Base-by-base conservation (phyloP, 192 early-diverging fungal species). In the Pilaira anomala region DNA sequence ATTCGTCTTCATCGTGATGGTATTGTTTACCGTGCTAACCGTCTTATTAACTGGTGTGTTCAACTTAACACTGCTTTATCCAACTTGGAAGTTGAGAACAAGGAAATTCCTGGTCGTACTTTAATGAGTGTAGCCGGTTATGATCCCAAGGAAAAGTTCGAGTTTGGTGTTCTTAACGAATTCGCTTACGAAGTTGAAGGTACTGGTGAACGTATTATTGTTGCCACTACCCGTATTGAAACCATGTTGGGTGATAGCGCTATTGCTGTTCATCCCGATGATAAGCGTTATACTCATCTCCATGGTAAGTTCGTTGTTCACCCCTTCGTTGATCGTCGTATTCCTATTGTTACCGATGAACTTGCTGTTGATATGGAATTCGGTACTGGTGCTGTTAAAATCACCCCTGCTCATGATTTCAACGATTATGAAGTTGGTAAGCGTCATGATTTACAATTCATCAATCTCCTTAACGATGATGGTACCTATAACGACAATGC, bases 161-260 rank as follows among this genome's bases (percentile, higher is more conserved):
- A 99, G 81, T 99, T 99, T 85, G 97, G 97, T 75, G 93, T 98
- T 39, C 76, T 99, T 67, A 88, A 93, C 44, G 89, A 90, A 39
- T 99, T 99, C 76, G 93, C 88, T 5, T 99, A 99, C 79, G 81
- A 82, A 52, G 81, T 99, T 25, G 95, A 96, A 71, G 80, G 80
- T 66, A 85, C 87, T 42, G 85, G 85, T 54, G 97, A 98, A 71
- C 83, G 87, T 66, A 87, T 99, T 60, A 75, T 93, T 68, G 93
- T 99, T 48, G 97, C 97, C 8, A 99, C 97, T 11, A 99, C 97
- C 9, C 95, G 97, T 91, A 83, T 97, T 58, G 97, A 99, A 79
- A 99, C 97, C 52, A 99, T 99, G 97, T 82, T 99, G 22, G 97
- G 96, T 61, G 97, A 99, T 80, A 91, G 95, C 7, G 97, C 93